Evolutionary conservation across 148 eudicot genomes (phyloP).

Genomic region (Persicaria maculosa): DNA sequence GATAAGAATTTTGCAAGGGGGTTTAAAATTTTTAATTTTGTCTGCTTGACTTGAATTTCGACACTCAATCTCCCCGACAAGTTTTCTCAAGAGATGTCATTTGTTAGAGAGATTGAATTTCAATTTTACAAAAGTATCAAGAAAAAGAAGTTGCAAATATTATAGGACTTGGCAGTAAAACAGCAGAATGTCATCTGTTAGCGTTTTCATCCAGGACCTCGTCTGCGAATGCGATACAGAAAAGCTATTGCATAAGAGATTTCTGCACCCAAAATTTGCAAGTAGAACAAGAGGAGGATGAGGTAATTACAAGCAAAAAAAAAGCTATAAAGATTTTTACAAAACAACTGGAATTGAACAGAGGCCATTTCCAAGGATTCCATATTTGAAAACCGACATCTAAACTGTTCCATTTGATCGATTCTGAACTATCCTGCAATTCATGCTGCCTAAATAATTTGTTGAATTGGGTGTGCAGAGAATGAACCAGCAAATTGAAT

Average conservation of each 20-base stretch:
- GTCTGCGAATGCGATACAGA: slow-evolving; percentile 36
- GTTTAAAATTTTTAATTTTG: slow-evolving; percentile 44
- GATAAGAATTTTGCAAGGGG: slow-evolving; percentile 1
- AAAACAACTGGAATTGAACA: neutral
- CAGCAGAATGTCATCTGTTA: slow-evolving; percentile 29
- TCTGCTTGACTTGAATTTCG: slow-evolving; percentile 67
- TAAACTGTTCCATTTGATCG: slow-evolving; percentile 57
- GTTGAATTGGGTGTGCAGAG: too few species aligned
- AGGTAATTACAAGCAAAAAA: slow-evolving; percentile 1
- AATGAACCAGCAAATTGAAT: too few species aligned
- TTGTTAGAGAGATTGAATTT: slow-evolving; percentile 10
- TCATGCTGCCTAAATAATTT: too few species aligned
- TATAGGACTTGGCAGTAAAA: neutral
- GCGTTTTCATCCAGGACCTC: slow-evolving; percentile 70
- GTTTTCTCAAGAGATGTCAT: slow-evolving; percentile 45
- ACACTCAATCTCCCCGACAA: slow-evolving; percentile 78
- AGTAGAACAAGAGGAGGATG: neutral
- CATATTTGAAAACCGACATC: slow-evolving; percentile 38
- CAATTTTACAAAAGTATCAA: neutral
- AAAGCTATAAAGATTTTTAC: slow-evolving; percentile 5
- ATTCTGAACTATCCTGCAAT: slow-evolving; percentile 41
- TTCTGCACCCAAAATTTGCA: slow-evolving; percentile 42
- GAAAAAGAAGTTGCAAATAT: neutral
- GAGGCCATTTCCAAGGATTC: neutral
- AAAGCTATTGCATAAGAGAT: slow-evolving; percentile 66